phyloP scores from a whole-genome alignment of 177 flowering plant species.

The Vitis hybrid region DNA sequence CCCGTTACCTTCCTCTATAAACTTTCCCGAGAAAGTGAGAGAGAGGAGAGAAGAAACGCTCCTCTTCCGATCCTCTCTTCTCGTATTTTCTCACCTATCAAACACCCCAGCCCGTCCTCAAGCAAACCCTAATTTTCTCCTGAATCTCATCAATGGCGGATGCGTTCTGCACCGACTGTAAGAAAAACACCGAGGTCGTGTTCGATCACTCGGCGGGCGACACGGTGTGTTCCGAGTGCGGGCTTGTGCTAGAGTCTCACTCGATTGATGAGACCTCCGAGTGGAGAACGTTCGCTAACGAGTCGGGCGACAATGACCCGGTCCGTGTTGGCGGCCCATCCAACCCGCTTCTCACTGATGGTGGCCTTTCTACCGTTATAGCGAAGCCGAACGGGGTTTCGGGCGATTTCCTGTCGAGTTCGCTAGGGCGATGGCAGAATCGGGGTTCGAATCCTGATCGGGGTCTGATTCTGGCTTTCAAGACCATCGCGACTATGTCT shows the following conservation, averaged over 20 bases:
- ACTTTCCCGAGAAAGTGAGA: neutral
- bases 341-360: conserved; percentile 55
- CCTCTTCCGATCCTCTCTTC: neutral
- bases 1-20: no score
- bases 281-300: conserved; percentile 75
- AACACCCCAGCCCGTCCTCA: neutral
- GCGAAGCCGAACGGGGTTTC: conserved; percentile 48
- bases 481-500: conserved; percentile 65
- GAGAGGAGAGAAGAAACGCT: neutral
- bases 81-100: neutral
- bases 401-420: conserved; percentile 53
- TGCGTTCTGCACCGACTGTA: conserved; percentile 59
- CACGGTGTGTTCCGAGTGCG: conserved; percentile 73
- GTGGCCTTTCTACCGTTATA: conserved; percentile 58
- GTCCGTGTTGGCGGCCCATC: conserved; percentile 64
- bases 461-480: conserved; percentile 48
- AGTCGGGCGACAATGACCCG: conserved; percentile 64
- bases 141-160: conserved; percentile 35
- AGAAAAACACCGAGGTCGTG: conserved; percentile 61
- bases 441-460: conserved; percentile 67
- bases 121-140: neutral
- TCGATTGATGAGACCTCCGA: conserved; percentile 74
- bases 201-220: conserved; percentile 74
- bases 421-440: conserved; percentile 65
- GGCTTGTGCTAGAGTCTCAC: conserved; percentile 65